These are phyloP conservation scores for Crithidia sp. DNA, from an alignment of 208 protist species.

Conservation along the genomic window DNA sequence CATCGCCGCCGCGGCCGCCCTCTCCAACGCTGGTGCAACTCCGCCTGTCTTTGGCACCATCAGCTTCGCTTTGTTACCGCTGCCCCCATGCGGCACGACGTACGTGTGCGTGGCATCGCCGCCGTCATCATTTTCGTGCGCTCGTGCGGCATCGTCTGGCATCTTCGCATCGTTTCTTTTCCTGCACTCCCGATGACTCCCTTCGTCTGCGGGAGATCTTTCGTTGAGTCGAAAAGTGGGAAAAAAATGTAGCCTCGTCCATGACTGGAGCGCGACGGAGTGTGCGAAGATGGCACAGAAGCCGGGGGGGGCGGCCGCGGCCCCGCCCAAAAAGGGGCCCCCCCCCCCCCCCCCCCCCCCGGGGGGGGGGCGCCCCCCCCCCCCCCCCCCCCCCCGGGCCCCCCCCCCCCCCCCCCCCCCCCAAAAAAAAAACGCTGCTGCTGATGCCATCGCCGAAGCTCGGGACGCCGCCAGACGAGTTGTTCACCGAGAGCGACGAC, in stretches of 20 bases:
- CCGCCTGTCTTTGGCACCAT: background rate
- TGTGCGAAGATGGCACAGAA: slow-evolving; percentile 21
- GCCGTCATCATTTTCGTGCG: background rate
- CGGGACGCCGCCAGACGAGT: slow-evolving; percentile 7
- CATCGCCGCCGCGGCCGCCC: no score
- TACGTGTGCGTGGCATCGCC: slow-evolving; percentile 25
- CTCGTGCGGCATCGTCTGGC: background rate
- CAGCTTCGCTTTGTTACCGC: background rate
- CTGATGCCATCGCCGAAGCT: background rate
- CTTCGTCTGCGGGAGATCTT: no score
- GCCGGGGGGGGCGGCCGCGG: no score
- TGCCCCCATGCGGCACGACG: slow-evolving; percentile 7
- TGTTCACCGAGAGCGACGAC: slow-evolving; percentile 18
- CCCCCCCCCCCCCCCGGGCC: no score
- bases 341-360: no score
- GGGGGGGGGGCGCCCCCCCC: no score
- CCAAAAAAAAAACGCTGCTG: no score
- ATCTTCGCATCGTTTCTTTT: background rate
- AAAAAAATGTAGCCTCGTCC: slow-evolving; percentile 31
- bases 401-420: no score
- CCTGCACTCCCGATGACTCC: background rate
- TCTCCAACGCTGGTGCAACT: no score
- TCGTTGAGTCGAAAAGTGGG: no score
- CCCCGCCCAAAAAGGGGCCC: no score
- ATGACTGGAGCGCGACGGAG: slow-evolving; percentile 34